Conservation (phyloP, 2,329 filamentous ascomycete species). For the Neofusicoccum sp. region DNA sequence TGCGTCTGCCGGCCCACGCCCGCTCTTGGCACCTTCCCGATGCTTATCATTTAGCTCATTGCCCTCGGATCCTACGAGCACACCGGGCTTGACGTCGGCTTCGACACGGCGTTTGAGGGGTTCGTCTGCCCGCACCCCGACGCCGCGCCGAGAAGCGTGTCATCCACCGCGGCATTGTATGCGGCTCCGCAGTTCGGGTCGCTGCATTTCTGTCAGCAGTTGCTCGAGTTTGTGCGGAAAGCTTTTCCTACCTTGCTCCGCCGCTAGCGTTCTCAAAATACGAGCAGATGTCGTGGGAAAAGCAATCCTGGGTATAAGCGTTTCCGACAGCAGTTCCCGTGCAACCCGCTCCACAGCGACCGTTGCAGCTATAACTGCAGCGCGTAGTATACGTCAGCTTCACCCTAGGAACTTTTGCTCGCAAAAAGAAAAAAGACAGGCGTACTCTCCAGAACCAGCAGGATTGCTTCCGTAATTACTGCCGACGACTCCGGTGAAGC, state of each 20-base stretch:
- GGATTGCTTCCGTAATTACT: conserved; percentile 52
- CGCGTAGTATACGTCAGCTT: neutral
- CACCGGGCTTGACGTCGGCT: conserved; percentile 23
- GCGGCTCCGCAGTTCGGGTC: conserved; percentile 53
- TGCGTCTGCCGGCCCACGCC: neutral
- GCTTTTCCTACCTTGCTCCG: conserved; percentile 43
- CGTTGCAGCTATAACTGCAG: conserved; percentile 53
- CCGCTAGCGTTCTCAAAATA: conserved; percentile 55
- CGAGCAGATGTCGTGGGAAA: conserved; percentile 55
- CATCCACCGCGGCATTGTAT: conserved; percentile 48
- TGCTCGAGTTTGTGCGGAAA: neutral
- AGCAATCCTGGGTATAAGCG: conserved; percentile 55
- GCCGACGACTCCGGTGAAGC: conserved; percentile 49
- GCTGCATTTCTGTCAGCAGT: conserved; percentile 30
- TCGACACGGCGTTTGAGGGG: conserved; percentile 30
- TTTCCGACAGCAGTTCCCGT: conserved; percentile 49
- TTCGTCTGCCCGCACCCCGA: conserved; percentile 36
- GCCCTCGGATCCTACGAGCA: conserved; percentile 2
- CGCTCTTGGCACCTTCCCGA: conserved; percentile 10
- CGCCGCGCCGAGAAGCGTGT: conserved; percentile 42
- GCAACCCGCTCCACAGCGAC: conserved; percentile 53
- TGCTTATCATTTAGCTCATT: neutral
- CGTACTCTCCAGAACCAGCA: conserved; percentile 50
- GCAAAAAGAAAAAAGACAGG: conserved; percentile 7
- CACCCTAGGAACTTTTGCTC: neutral